These are phyloP conservation scores for Metschnikowia aberdeeniae DNA, from an alignment of 805 yeast genomes.

Conservation along the genomic window DNA sequence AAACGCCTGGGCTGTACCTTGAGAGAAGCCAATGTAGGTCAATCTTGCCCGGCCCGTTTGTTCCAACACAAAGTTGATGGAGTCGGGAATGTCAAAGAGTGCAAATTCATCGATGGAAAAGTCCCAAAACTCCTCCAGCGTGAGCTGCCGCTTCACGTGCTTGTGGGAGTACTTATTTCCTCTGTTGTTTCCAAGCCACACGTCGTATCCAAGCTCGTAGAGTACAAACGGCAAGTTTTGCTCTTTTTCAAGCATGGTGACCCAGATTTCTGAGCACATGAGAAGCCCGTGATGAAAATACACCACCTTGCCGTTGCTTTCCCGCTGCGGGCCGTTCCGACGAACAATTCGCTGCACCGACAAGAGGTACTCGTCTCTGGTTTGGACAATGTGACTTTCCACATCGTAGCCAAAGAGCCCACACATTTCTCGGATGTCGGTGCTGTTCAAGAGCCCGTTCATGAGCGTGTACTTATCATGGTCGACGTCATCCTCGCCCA, in stretches of 20 bases:
- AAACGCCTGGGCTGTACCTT: slow-evolving; percentile 91
- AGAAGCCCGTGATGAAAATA: slow-evolving; percentile 90
- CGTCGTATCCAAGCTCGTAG: slow-evolving; percentile 83
- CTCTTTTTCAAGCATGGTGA: slow-evolving; percentile 38
- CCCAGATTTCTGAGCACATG: slow-evolving; percentile 83
- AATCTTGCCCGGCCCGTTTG: slow-evolving; percentile 41
- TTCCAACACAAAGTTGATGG: slow-evolving; percentile 66
- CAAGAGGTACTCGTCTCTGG: slow-evolving; percentile 72
- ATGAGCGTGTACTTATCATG: slow-evolving; percentile 26
- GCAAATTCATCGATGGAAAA: slow-evolving; percentile 91
- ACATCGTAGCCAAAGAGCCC: slow-evolving; percentile 61
- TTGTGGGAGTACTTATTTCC: slow-evolving; percentile 91
- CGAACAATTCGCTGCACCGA: slow-evolving; percentile 67
- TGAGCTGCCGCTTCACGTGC: slow-evolving; percentile 44
- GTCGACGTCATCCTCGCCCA: slow-evolving; percentile 17
- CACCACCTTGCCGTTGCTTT: slow-evolving; percentile 44
- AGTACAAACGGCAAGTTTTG: slow-evolving; percentile 65
- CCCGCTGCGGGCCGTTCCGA: slow-evolving; percentile 1
- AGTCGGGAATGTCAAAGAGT: slow-evolving; percentile 80
- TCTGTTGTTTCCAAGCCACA: slow-evolving; percentile 89
- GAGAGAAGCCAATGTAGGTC: slow-evolving; percentile 84
- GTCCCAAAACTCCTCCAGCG: slow-evolving; percentile 65
- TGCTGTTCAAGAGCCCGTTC: slow-evolving; percentile 42
- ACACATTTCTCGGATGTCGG: slow-evolving; percentile 62
- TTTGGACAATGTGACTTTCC: slow-evolving; percentile 73